phyloP scores from a whole-genome alignment of 768 basidiomycete species.

The Trametes maxima region DNA sequence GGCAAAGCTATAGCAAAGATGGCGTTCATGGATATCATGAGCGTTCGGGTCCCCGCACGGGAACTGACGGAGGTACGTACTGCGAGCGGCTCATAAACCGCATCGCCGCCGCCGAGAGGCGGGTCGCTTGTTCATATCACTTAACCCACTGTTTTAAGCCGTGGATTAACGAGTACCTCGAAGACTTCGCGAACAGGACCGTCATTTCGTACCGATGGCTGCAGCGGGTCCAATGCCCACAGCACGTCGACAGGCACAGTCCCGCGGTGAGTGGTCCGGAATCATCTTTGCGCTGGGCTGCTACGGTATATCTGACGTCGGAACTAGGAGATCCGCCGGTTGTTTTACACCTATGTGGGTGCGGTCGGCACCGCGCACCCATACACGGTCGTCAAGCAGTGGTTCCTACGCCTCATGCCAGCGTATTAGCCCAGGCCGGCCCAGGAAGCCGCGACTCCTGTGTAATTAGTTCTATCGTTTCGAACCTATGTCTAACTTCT shows the following conservation, averaged over 20 bases:
- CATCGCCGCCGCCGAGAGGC: too few relatives aligned
- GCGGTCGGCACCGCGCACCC: not conserved
- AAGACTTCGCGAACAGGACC: not conserved
- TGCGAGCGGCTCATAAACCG: too few relatives aligned
- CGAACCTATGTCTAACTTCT: too few relatives aligned
- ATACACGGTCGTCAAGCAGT: not conserved
- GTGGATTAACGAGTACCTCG: not conserved
- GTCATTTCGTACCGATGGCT: not conserved
- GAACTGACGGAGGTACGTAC: not conserved
- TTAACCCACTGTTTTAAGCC: not conserved
- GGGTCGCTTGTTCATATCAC: too few relatives aligned
- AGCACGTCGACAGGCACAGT: not conserved
- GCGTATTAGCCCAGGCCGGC: too few relatives aligned
- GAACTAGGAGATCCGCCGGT: constrained; percentile 1
- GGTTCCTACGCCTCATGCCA: not conserved
- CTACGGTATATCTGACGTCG: not conserved
- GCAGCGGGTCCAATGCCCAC: not conserved
- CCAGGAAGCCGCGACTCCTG: too few relatives aligned
- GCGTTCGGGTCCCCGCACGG: not conserved
- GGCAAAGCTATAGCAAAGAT: not conserved
- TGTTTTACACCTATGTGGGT: constrained; percentile 2
- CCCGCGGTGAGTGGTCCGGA: not conserved
- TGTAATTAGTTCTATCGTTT: too few relatives aligned
- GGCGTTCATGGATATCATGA: not conserved
- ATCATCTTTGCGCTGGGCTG: not conserved